phyloP scores from a whole-genome alignment of 176 grass and related monocot species.

The Tuctoria greenei region DNA sequence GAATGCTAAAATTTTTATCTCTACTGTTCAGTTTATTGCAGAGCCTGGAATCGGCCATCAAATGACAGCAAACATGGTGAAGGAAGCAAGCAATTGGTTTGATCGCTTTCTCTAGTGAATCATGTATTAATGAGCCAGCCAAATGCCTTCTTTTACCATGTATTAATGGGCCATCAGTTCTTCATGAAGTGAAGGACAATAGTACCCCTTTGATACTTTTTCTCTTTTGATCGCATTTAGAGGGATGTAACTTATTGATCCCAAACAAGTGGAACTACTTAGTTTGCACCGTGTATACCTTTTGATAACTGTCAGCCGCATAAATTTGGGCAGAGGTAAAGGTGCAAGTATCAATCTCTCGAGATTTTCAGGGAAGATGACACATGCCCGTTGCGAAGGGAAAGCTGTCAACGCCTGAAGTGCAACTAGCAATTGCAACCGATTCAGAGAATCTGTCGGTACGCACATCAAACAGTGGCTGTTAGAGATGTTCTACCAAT shows the following conservation, averaged over 20 bases:
- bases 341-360: background rate
- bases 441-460: constrained; percentile 10
- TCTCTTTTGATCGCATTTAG: background rate
- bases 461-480: background rate
- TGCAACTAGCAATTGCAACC: background rate
- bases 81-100: constrained; percentile 80
- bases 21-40: constrained; percentile 54
- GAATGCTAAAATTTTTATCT: constrained; percentile 1
- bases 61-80: constrained; percentile 67
- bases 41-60: constrained; percentile 54
- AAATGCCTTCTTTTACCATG: background rate
- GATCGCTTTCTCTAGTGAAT: constrained; percentile 48
- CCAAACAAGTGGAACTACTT: no score
- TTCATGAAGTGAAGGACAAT: background rate
- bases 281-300: no score
- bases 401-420: background rate
- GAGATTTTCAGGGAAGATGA: constrained; percentile 4
- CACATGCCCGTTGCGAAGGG: background rate
- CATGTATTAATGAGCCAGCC: background rate
- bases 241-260: background rate
- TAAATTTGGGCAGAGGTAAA: background rate
- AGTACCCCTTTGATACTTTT: background rate
- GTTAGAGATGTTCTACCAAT: background rate
- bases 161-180: no score
- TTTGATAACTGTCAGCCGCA: background rate